Evolutionary conservation across 768 basidiomycete genomes (phyloP).

Genomic region (Paxillus involutus): DNA sequence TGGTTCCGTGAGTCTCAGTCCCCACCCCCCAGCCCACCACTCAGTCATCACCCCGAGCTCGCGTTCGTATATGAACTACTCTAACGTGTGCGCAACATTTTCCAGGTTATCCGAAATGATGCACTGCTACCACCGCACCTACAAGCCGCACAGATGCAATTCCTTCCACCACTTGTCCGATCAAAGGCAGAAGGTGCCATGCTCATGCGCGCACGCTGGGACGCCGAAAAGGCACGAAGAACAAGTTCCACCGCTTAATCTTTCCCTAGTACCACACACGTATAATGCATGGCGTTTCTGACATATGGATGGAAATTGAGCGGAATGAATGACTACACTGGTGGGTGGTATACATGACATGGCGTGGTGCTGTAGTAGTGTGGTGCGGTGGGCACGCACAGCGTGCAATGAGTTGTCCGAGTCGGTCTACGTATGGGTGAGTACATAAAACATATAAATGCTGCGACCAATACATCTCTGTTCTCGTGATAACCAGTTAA

Average conservation of each 20-base stretch:
- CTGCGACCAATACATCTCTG: not conserved
- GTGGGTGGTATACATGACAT: constrained; percentile 19
- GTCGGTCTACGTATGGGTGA: constrained; percentile 17
- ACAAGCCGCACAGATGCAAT: constrained; percentile 62
- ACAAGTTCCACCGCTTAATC: constrained; percentile 11
- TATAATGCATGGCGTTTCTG: constrained; percentile 8
- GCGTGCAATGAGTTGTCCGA: constrained; percentile 20
- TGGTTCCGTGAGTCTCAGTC: constrained; percentile 64
- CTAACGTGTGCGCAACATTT: not conserved
- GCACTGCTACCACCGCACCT: constrained; percentile 54
- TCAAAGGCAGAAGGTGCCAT: constrained; percentile 68
- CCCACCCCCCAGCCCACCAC: not conserved
- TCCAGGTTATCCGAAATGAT: constrained; percentile 89
- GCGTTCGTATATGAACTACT: constrained; percentile 2
- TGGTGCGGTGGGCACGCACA: constrained; percentile 17
- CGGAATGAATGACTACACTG: constrained; percentile 6
- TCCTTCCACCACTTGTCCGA: constrained; percentile 55
- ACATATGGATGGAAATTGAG: constrained; percentile 11
- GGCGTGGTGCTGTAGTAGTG: constrained; percentile 3
- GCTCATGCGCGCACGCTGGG: constrained; percentile 76
- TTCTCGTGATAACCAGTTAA: not conserved
- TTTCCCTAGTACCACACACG: constrained; percentile 8
- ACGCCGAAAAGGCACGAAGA: constrained; percentile 50
- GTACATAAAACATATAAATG: constrained; percentile 16
- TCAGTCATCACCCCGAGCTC: not conserved